phyloP scores from a whole-genome alignment of 768 basidiomycete species.

The Podaxis pistillaris region DNA sequence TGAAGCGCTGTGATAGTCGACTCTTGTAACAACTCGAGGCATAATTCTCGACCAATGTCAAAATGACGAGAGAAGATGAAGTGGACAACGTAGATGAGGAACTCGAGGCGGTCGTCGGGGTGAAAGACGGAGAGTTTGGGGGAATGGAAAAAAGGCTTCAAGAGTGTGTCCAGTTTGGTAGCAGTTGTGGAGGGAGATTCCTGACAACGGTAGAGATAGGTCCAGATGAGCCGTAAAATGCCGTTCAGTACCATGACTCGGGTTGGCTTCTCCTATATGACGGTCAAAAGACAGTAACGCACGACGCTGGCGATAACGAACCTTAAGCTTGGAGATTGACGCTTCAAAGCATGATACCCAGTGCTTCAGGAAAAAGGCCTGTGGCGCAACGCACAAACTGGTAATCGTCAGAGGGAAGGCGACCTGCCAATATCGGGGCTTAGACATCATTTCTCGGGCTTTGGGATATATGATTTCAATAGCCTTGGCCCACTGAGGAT shows the following conservation, averaged over 20 bases:
- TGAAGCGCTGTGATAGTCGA: conserved; percentile 42
- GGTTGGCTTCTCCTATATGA: conserved; percentile 68
- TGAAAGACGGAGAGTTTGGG: conserved; percentile 60
- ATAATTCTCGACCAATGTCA: conserved; percentile 81
- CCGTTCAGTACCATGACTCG: conserved; percentile 78
- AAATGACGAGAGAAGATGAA: conserved; percentile 82
- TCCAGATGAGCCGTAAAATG: conserved; percentile 83
- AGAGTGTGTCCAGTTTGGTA: conserved; percentile 70
- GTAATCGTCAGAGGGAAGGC: conserved; percentile 86
- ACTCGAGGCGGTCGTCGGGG: conserved; percentile 73
- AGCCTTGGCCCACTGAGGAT: conserved; percentile 92
- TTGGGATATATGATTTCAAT: conserved; percentile 82
- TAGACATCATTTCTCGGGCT: conserved; percentile 80
- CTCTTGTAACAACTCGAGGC: conserved; percentile 80
- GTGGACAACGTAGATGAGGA: conserved; percentile 76
- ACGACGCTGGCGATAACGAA: conserved; percentile 25
- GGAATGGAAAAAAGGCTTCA: conserved; percentile 79
- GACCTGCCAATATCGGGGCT: conserved; percentile 86
- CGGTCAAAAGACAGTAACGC: background rate
- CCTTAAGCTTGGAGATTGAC: conserved; percentile 79
- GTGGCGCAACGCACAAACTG: conserved; percentile 83
- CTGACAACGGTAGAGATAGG: conserved; percentile 91
- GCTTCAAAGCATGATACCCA: conserved; percentile 77
- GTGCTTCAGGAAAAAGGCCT: conserved; percentile 79
- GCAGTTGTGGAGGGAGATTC: conserved; percentile 81